Base-by-base conservation (phyloP, 352 stramenopile genomes). In the Saprolegnia diclina region DNA sequence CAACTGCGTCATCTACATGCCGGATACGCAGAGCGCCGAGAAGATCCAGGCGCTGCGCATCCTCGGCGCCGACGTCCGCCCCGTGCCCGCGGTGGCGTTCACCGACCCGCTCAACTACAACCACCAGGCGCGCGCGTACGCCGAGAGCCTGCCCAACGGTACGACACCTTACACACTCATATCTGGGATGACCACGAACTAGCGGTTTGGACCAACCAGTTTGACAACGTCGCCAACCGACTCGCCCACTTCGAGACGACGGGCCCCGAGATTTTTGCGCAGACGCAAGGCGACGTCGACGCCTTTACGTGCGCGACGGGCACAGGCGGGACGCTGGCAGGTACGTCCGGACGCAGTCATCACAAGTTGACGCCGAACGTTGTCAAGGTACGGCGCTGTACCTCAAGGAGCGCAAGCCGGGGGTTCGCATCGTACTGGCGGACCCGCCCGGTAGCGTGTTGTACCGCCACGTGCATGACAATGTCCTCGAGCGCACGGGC, bases 201-300 rank as follows among this genome's bases (percentile, higher is more conserved):
- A 71, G 71, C 42, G 35, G 56, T 81, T 5, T 81, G 72, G 50
- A 71, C 74, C 9, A 69, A 81, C 62, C 74, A 81, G 56, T 81
- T 76, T 35, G 76, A 81, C 56, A 81, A 81, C 59, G 37, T 76
- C 18, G 67, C 67, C 9, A 81, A 81, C 53, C 65, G 65, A 24
- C 40, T 55, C 3, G 64, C 72, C 10, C 76, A 80, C 64, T 22
- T 55, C 21, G 56, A 80, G 22, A 72, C 65, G 19, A 77, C 65
- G 24, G 72, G 72, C 3, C 62, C 62, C 19, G 74, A 80, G 72
- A 77, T 80, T 21, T 73, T 37, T 32, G 46, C 21, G 22, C 73
- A 80, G 56, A 74, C 73, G n/a, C 29, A 65, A 35, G 75, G 74
- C 37, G 63, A 72, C 26, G 32, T 80, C 11, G 74, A 80, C 50